Evolutionary conservation across 2,329 filamentous ascomycete species (phyloP), one percentile per base, ranked within the genome.

Genomic region (Colletotrichum agaves): DNA sequence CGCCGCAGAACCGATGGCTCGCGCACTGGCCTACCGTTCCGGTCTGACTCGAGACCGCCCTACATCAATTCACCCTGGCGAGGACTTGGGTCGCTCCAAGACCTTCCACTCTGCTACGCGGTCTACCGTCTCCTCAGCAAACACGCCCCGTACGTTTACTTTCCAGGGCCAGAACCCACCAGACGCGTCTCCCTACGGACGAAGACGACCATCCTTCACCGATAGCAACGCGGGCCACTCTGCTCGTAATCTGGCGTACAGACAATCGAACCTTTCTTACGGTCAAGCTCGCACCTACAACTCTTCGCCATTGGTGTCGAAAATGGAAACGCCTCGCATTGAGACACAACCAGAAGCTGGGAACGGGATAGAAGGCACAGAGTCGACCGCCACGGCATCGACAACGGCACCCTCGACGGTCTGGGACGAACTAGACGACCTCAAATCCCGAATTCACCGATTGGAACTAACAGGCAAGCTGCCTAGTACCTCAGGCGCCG

Each of bases 361-460:
- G 46, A 81, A 86, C 66, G 80, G 78, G 17, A 72, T 82, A 31
- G 90, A 94, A 74, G 91, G 90, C 8, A 94, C 93, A 0, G 93
- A 96, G 73, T 98, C 96, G 0, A 95, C 92, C 0, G 86, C 92
- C 37, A 95, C 92, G 0, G 86, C 92, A 37, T 98, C 96, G 0
- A 96, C 93, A 0, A 94, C 91, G 1, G 93, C 93, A 1, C 93
- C 94, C 12, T 97, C 94, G 2, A 98, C 94, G 0, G 93, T 99
- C 3, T 99, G 96, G 96, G 96, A 98, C 76, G 96, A 99, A 78
- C 82, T 99, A 31, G 96, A 98, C 73, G 96, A 98, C 71, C 82
- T 99, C 52, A 98, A 98, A 78, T 96, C 93, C 44, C 89, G 96
- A 33, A 97, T 99, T 73, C 90, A 93, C 73, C 92, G 93, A 68